Evolutionary conservation across 1,284 basidiomycete genomes (phyloP), one percentile per base, ranked within the genome.

Genomic region (Melanopsichium pennsylvanicum): DNA sequence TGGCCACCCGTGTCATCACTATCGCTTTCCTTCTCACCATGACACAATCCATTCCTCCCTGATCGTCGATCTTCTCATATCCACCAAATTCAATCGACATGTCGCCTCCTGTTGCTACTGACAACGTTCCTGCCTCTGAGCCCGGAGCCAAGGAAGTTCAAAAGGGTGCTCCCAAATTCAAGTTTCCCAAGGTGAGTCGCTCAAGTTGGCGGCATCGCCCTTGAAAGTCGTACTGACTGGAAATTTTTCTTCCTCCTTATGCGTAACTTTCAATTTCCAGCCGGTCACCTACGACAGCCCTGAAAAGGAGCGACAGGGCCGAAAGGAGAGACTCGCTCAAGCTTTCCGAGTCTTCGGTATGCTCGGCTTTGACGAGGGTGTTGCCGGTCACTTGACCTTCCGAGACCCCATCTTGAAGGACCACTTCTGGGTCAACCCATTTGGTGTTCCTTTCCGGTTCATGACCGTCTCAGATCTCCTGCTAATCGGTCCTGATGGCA

Each of bases 281-380:
- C 80, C 76, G 10, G 75, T 82, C 11, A 76, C 67, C 34, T 86
- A 85, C 57, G 55, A 74, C 13, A 75, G 78, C 41, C 83, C 83
- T 61, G 71, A 83, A 16, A 82, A 84, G 32, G 84, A 87, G 76
- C 80, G 85, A 21, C 82, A 83, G 55, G 85, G 81, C 45, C 72
- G 85, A 47, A 87, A 87, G 78, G 85, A 86, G 67, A 79, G 86
- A 23, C 83, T 88, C 25, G 86, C 85, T 1, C 38, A 85, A 81
- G 75, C 85, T 0, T 84, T 85, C 73, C 80, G 86, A 37, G 84
- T 86, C 46, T 86, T 82, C 83, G 86, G 84, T 22, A 83, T 85
- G 51, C 76, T 85, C 19, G 87, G 87, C 3, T 87, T 84, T 68
- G 86, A 86, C 48, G 87, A 88, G 64, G 87, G 87, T 51, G 71